phyloP scores from a whole-genome alignment of 305 asterid species.

The Striga hermonthica region DNA sequence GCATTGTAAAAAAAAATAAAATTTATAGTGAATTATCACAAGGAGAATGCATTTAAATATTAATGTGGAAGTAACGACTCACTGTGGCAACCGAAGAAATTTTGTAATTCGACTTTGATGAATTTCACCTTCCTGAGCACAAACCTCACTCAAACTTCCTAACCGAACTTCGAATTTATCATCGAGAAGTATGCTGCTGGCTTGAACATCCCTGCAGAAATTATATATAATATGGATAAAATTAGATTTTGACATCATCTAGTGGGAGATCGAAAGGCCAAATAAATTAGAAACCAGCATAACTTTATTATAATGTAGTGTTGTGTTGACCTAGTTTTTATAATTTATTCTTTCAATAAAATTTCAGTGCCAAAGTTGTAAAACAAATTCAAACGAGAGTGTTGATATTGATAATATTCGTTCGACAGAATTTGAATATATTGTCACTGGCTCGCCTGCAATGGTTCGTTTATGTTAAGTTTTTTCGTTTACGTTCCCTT shows the following conservation, averaged over 20 bases:
- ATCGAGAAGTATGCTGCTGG: constrained; percentile 94
- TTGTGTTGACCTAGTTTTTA: too few species aligned
- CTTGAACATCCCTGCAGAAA: constrained; percentile 79
- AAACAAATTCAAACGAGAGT: too few species aligned
- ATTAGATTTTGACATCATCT: constrained; percentile 24
- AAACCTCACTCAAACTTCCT: constrained; percentile 82
- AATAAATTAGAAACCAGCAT: not conserved
- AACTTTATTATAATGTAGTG: too few species aligned
- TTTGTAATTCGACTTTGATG: constrained; percentile 67
- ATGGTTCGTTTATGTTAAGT: too few species aligned
- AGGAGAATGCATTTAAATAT: not conserved
- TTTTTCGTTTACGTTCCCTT: too few species aligned
- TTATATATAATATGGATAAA: constrained; percentile 1
- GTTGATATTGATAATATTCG: too few species aligned
- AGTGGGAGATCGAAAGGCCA: constrained; percentile 20
- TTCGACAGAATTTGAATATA: too few species aligned
- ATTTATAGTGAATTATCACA: not conserved
- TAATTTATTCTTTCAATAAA: too few species aligned
- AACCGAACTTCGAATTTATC: constrained; percentile 90
- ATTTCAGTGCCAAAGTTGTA: too few species aligned
- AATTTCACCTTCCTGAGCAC: constrained; percentile 78
- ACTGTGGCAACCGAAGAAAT: constrained; percentile 77
- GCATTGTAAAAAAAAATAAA: not conserved
- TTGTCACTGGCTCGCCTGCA: too few species aligned
- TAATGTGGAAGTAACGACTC: constrained; percentile 37